Base-by-base conservation (phyloP, 371 early-diverging fungal genomes). In the Mortierella sp. region DNA sequence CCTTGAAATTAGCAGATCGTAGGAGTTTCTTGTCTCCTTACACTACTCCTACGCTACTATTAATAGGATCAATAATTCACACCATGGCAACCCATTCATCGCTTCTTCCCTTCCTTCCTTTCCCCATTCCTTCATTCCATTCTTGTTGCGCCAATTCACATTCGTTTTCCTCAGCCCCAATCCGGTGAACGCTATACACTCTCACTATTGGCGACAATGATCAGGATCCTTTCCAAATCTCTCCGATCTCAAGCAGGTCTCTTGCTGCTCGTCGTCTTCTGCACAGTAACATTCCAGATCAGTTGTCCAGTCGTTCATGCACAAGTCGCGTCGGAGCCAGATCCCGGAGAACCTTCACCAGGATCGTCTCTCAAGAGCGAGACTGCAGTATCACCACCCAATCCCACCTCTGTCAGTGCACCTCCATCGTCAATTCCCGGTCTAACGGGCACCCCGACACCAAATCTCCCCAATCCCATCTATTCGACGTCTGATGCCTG, bases 401-500 rank as follows among this genome's bases (percentile, higher is more conserved):
- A n/a, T n/a, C n/a, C n/a, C n/a, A n/a, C n/a, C n/a, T n/a, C n/a
- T n/a, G n/a, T n/a, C n/a, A n/a, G n/a, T 1, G 9, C 34, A 9
- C 64, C 24, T 5, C 14, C 30, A 5, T n/a, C 50, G n/a, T 26
- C 64, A 24, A 8, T n/a, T n/a, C n/a, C n/a, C n/a, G n/a, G n/a
- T n/a, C n/a, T n/a, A n/a, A n/a, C 32, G n/a, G n/a, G 28, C 12
- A 6, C 52, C 6, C 47, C 50, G 23, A 8, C 34, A 11, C 11
- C 62, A 6, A 21, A 4, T 15, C 53, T 50, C 23, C 72, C 66
- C 24, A 60, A 65, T 21, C 66, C 62, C 23, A 66, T 72, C 62
- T 72, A 65, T 47, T 53, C 66, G 28, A 49, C 65, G 24, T 65
- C 72, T 0, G 62, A 65, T 23, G 48, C 50, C 12, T 72, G 72